These are phyloP conservation scores for Botrytis byssoidea DNA, from an alignment of 2,329 filamentous ascomycete genomes.

Conservation along the genomic window DNA sequence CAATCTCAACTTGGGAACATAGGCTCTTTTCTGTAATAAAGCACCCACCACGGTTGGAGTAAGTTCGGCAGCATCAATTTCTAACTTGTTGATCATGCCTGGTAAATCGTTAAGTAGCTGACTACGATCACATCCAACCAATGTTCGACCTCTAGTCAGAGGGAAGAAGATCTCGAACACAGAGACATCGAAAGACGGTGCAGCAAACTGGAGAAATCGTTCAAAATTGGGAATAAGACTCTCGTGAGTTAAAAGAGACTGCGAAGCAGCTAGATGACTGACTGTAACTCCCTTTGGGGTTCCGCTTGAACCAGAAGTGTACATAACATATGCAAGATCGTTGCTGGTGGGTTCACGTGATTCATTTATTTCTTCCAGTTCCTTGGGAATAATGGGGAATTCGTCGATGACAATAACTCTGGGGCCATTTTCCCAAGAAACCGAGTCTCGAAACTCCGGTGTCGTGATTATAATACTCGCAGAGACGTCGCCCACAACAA, in stretches of 20 bases:
- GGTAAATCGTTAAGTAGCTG: slow-evolving; percentile 75
- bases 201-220: slow-evolving; percentile 87
- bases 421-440: slow-evolving; percentile 42
- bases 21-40: slow-evolving; percentile 64
- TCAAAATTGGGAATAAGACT: slow-evolving; percentile 71
- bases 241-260: slow-evolving; percentile 80
- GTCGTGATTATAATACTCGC: slow-evolving; percentile 69
- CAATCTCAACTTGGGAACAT: slow-evolving; percentile 66
- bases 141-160: slow-evolving; percentile 67
- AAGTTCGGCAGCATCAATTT: slow-evolving; percentile 81
- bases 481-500: slow-evolving; percentile 75
- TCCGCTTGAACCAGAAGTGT: slow-evolving; percentile 88
- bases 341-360: slow-evolving; percentile 25
- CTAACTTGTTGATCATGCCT: slow-evolving; percentile 59
- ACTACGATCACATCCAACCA: slow-evolving; percentile 68
- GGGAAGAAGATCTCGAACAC: slow-evolving; percentile 96
- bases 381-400: slow-evolving; percentile 28
- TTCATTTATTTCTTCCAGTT: not conserved
- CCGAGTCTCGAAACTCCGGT: slow-evolving; percentile 43
- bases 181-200: slow-evolving; percentile 90
- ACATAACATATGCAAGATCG: slow-evolving; percentile 81
- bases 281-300: slow-evolving; percentile 84
- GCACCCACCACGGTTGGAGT: slow-evolving; percentile 85
- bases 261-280: slow-evolving; percentile 75
- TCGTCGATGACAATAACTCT: slow-evolving; percentile 45